A percentile compares a stretch with the other conserved stretches of the same genome.
Conservation (phyloP, 2,329 filamentous ascomycete genomes). For the Phyllosticta citrichinensis region DNA sequence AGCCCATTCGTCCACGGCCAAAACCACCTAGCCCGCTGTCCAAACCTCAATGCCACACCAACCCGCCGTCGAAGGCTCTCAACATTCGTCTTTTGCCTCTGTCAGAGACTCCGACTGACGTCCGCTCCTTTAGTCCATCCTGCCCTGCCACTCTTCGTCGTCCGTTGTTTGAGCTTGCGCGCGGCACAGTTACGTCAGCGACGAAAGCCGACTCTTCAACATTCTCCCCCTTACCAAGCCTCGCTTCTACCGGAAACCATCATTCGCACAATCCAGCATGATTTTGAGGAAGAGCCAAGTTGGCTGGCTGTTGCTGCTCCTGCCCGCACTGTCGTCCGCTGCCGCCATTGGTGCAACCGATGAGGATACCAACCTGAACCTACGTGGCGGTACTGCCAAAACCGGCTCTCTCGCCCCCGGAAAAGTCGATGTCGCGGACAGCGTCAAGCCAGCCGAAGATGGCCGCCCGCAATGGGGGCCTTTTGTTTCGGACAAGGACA, state of each 20-base stretch:
- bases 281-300: constrained; percentile 46
- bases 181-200: constrained; percentile 9
- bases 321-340: constrained; percentile 43
- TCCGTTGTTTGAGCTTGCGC: background rate
- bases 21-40: constrained; percentile 7
- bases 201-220: background rate
- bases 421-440: constrained; percentile 43
- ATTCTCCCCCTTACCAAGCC: background rate
- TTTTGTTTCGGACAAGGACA: constrained; percentile 44
- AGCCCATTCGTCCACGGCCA: background rate
- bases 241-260: background rate
- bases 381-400: constrained; percentile 11
- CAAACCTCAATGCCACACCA: constrained; percentile 1
- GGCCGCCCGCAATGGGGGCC: constrained; percentile 89
- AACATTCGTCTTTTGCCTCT: background rate
- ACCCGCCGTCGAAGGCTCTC: background rate
- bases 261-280: constrained; percentile 38
- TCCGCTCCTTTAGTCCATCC: constrained; percentile 7
- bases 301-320: constrained; percentile 50
- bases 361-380: constrained; percentile 3
- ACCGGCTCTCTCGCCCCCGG: constrained; percentile 17
- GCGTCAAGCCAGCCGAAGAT: constrained; percentile 86
- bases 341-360: constrained; percentile 12
- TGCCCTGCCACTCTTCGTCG: background rate
- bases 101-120: background rate